Evolutionary conservation across 1,284 basidiomycete genomes (phyloP).

Genomic region (Microbotryum scabiosae): DNA sequence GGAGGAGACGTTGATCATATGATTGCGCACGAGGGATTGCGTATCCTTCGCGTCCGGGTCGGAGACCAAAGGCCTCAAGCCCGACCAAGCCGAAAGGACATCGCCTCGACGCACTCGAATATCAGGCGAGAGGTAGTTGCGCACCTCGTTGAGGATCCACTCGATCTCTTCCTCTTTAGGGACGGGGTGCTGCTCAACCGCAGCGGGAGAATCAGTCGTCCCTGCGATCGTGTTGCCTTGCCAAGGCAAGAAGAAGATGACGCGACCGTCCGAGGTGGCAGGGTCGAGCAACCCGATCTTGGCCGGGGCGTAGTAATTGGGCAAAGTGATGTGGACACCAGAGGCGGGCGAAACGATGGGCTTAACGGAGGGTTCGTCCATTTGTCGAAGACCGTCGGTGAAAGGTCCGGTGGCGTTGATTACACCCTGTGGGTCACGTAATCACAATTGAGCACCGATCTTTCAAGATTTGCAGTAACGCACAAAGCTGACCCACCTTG

Average conservation of each 20-base stretch:
- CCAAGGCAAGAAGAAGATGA: conserved; percentile 99
- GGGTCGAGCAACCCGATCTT: conserved; percentile 95
- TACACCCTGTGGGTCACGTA: no score
- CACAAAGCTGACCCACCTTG: no score
- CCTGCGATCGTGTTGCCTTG: conserved; percentile 96
- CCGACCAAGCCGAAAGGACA: conserved; percentile 92
- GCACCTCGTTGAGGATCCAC: conserved; percentile 89
- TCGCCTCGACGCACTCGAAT: conserved; percentile 93
- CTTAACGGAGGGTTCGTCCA: conserved; percentile 72
- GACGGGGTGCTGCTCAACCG: conserved; percentile 67
- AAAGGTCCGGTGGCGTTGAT: conserved; percentile 97
- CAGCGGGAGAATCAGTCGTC: conserved; percentile 81
- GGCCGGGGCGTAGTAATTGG: conserved; percentile 91
- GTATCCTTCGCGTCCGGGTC: conserved; percentile 75
- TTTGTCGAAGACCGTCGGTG: conserved; percentile 71
- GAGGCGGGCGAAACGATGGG: conserved; percentile 88
- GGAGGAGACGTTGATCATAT: conserved; percentile 78
- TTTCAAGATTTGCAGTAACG: no score
- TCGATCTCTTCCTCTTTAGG: conserved; percentile 91
- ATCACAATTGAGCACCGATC: no score
- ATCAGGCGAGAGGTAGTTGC: conserved; percentile 80
- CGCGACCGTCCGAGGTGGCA: conserved; percentile 87
- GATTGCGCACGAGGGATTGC: conserved; percentile 83
- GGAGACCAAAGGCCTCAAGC: conserved; percentile 78
- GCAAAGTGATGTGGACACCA: conserved; percentile 92